Evolutionary conservation across 495 filamentous ascomycete genomes (phyloP), one percentile per base, ranked within the genome.

Genomic region (Apodospora peruviana): DNA sequence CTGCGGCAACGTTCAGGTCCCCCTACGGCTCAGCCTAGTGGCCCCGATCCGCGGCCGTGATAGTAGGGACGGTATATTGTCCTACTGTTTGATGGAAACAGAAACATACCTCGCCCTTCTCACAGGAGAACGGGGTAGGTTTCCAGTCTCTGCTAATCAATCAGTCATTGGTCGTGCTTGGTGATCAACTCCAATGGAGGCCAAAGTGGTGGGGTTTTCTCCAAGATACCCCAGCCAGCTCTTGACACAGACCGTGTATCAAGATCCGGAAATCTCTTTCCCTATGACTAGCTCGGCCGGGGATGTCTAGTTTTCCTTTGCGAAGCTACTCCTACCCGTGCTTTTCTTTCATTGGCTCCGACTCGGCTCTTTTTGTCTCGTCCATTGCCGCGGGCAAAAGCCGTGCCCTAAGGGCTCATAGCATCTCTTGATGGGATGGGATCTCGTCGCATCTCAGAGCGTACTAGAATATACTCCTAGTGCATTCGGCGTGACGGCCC

Each of bases 181-280:
- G n/a, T n/a, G n/a, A n/a, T n/a, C n/a, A n/a, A n/a, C n/a, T n/a
- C n/a, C n/a, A n/a, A n/a, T n/a, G n/a, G n/a, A 21, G 41, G 17
- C 4, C 19, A 5, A 8, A 39, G 23, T 38, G 34, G 40, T 29
- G 19, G 40, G 34, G 42, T 32, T 7, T 35, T 48, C 27, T 57
- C 23, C 43, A 21, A 41, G 39, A 47, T 45, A 50, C 35, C 45
- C 44, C 39, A 22, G 32, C 24, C 19, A 37, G n/a, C 41, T 21
- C 45, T 48, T 56, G 53, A 54, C 21, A 37, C 51, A 43, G 34
- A 17, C 20, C 37, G 24, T 54, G 55, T 58, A 45, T 58, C 55
- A 58, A 29, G 32, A 48, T 50, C 42, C 47, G 55, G 55, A 40
- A 51, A 58, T 55, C 47, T 25, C 19, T 39, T 45, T 27, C 41